phyloP scores from a whole-genome alignment of 2,329 filamentous ascomycete species.

The Hymenoscyphus infarciens region DNA sequence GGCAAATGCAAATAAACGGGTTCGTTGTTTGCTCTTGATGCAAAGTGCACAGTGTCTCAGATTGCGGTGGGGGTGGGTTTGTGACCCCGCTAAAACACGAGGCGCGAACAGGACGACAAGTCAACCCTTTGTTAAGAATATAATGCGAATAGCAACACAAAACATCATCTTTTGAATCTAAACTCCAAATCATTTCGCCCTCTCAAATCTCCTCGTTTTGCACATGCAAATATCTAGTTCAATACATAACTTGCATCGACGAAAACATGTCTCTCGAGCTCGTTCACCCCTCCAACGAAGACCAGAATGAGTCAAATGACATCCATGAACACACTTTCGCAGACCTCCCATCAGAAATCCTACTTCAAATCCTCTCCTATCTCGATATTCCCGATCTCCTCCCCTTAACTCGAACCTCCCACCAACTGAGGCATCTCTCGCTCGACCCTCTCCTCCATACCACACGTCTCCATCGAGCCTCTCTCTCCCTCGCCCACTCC shows the following conservation, averaged over 20 bases:
- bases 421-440: conserved; percentile 58
- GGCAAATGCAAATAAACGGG: conserved; percentile 3
- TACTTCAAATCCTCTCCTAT: conserved; percentile 42
- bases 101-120: not conserved
- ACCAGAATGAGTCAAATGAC: not conserved
- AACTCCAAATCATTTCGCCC: not conserved
- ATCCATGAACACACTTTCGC: not conserved
- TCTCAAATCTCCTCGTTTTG: not conserved
- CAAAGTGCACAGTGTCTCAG: conserved; percentile 4
- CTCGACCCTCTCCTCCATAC: conserved; percentile 63
- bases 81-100: conserved; percentile 6
- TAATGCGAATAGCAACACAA: not conserved
- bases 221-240: not conserved
- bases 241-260: not conserved
- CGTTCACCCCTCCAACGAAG: not conserved
- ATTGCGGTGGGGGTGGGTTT: not conserved
- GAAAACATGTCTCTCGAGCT: not conserved
- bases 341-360: conserved; percentile 37
- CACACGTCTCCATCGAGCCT: conserved; percentile 56
- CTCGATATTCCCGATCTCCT: conserved; percentile 46
- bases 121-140: not conserved
- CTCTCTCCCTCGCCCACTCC: conserved; percentile 51
- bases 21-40: conserved; percentile 1
- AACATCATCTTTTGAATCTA: not conserved
- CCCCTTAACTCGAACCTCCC: conserved; percentile 40